Conservation (phyloP, 2,329 filamentous ascomycete genomes). For the Fragosphaeria purpurea region DNA sequence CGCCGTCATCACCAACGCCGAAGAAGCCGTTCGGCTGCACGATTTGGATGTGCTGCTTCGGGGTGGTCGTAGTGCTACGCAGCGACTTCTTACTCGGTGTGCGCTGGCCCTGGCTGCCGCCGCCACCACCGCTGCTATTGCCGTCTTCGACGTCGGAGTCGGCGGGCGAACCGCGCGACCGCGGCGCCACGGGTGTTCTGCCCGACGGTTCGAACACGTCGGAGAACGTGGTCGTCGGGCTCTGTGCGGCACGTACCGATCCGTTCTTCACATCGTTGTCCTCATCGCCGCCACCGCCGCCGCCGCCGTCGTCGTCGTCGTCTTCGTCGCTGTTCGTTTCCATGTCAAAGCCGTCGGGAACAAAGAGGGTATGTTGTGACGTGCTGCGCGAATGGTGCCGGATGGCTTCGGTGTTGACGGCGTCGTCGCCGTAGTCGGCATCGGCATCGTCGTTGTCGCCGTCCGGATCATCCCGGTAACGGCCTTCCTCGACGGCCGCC, state of each 20-base stretch:
- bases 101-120: conserved; percentile 3
- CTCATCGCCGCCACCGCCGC: conserved; percentile 29
- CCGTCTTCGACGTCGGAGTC: conserved; percentile 32
- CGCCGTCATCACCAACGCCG: conserved; percentile 22
- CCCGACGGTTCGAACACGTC: conserved; percentile 44
- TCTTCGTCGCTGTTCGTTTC: neutral
- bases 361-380: conserved; percentile 27
- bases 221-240: conserved; percentile 32
- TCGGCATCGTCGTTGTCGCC: conserved; percentile 32
- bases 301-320: neutral
- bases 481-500: conserved; percentile 45
- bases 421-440: too few species aligned
- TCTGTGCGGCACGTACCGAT: conserved; percentile 15
- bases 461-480: conserved; percentile 41
- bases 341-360: conserved; percentile 22
- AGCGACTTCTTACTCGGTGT: conserved; percentile 9
- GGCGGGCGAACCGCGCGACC: conserved; percentile 40
- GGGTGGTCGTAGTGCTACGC: conserved; percentile 11
- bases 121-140: conserved; percentile 1
- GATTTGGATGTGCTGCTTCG: conserved; percentile 21
- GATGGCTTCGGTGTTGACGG: neutral
- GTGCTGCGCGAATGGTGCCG: too few species aligned
- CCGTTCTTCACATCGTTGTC: conserved; percentile 15
- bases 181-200: conserved; percentile 41
- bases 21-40: conserved; percentile 14